Base-by-base conservation (phyloP, 2,329 filamentous ascomycete genomes). In the Colletotrichum shisoi region DNA sequence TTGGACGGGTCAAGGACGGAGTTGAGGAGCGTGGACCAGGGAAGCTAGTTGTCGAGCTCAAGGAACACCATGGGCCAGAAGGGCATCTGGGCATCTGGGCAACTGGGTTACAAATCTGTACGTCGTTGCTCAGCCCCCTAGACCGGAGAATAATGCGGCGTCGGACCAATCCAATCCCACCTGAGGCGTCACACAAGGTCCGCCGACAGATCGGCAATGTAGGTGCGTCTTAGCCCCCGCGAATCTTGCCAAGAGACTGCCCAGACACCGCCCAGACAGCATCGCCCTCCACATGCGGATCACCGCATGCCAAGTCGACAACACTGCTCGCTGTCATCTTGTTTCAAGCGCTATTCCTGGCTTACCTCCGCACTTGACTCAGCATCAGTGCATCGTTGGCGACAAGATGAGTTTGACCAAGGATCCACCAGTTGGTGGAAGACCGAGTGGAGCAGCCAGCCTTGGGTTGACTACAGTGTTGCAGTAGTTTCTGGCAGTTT, bases 261-360 rank as follows among this genome's bases (percentile, higher is more conserved):
- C 64, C 64, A 67, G 64, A 67, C 64, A 64, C 51, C 48, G 61
- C 64, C 64, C 64, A 67, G 64, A 67, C 64, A 64, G 42, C 54
- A 64, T 67, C 54, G 54, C 61, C 61, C 59, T 67, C 61, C 61
- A 67, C 54, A 59, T 67, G 61, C 61, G 64, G 64, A 67, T 67
- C 54, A 67, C 52, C 57, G 40, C 63, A 56, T 27, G 57, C 66
- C 66, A 68, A 57, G 60, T 60, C 65, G 48, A 60, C 65, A 63
- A 60, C 63, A 53, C 63, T 68, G 58, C 48, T 65, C 67, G 51
- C 67, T 69, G 63, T 63, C 69, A 61, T 60, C 46, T 61, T 66
- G 69, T 70, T 70, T 70, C 67, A 69, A 69, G 68, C 66, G 51
- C 67, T 70, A 67, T 70, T 67, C 59, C 67, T 70, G 69, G 63